Percentiles rank a stretch among this genome's conserved stretches.
Evolutionary conservation across 306 rosid species (phyloP).

Genomic region (Cucumis hystrix): DNA sequence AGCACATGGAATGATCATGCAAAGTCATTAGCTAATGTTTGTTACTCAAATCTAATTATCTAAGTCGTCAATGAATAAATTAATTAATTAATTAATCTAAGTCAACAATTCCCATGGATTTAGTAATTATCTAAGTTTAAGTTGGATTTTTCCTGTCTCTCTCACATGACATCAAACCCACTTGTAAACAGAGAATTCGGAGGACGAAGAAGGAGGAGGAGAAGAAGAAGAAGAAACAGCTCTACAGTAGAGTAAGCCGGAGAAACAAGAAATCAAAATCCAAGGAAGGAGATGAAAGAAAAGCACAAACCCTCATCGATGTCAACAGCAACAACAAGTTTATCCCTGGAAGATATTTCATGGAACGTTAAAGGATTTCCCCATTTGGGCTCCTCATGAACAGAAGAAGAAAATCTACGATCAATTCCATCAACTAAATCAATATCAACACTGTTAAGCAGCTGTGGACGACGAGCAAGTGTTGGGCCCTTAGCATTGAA

Average conservation of each 20-base stretch:
- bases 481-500: conserved; percentile 1
- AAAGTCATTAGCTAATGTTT: not conserved
- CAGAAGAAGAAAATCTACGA: not conserved
- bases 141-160: not conserved
- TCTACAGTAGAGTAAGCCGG: not conserved
- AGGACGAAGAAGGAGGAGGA: not conserved
- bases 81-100: not conserved
- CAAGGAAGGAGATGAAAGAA: not conserved
- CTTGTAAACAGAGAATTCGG: not conserved
- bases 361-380: conserved; percentile 21
- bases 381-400: not conserved
- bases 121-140: not conserved
- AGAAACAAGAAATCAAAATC: not conserved
- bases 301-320: conserved; percentile 73
- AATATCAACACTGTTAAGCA: conserved; percentile 4
- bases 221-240: not conserved
- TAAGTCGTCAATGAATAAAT: not conserved
- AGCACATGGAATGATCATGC: not conserved
- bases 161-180: not conserved
- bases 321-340: conserved; percentile 71
- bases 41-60: not conserved
- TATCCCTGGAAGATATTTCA: conserved; percentile 23
- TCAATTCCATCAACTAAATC: conserved; percentile 8
- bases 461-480: not conserved
- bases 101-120: not conserved